Conservation (phyloP, 345 rosid genomes). For the Rhizophora apiculata region DNA sequence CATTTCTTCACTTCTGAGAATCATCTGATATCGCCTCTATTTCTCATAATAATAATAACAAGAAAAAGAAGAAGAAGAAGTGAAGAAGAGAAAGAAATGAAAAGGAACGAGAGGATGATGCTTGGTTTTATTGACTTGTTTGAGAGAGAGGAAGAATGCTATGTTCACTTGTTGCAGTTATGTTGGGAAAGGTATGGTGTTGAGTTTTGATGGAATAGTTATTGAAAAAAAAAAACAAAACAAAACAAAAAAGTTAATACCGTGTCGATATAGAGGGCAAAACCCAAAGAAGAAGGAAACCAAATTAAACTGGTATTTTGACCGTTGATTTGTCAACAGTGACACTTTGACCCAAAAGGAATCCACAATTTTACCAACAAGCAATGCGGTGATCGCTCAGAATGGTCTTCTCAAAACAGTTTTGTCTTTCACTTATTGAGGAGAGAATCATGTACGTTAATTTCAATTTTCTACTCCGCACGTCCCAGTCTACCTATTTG, state of each 20-base stretch:
- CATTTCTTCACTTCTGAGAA: slow-evolving; percentile 17
- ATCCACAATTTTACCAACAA: not conserved
- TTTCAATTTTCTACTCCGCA: too few relatives aligned
- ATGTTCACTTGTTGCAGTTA: slow-evolving; percentile 1
- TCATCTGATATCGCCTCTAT: not conserved
- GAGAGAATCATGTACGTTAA: too few relatives aligned
- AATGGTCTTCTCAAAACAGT: not conserved
- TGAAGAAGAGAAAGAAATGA: slow-evolving; percentile 1
- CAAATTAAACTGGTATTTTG: not conserved
- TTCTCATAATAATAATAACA: slow-evolving; percentile 23
- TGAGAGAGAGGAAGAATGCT: not conserved
- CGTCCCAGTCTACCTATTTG: too few relatives aligned
- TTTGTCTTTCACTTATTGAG: too few relatives aligned
- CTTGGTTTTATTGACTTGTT: not conserved
- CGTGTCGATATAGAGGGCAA: not conserved
- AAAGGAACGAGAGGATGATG: not conserved
- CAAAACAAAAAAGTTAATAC: not conserved
- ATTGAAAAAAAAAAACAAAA: not conserved
- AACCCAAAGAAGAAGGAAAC: not conserved
- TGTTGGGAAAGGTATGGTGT: slow-evolving; percentile 17
- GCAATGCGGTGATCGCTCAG: slow-evolving; percentile 21
- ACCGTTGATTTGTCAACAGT: not conserved
- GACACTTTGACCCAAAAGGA: not conserved
- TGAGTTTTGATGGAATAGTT: not conserved
- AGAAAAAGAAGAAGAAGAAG: not conserved